Evolutionary conservation across 192 early-diverging fungal species (phyloP), one percentile per base, ranked within the genome.

Genomic region (Rhizophagus sp.): DNA sequence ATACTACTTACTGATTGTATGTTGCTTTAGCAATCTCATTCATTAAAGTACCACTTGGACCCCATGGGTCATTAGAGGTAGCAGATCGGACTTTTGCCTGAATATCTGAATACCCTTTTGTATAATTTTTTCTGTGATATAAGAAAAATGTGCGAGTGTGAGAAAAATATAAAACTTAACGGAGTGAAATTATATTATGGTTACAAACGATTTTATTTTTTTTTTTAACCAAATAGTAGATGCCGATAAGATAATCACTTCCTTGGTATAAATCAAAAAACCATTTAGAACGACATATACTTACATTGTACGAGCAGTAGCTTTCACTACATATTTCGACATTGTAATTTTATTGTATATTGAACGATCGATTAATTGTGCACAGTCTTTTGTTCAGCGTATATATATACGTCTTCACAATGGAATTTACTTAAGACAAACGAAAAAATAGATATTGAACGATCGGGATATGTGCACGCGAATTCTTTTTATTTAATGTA

Each of bases 71-170:
- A 81, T 94, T 95, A 2, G 92, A 94, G 5, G 94, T 95, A 15
- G 93, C 94, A 72, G 91, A 87, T 71, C 92, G 89, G 69, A 97
- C 97, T 89, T 96, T 98, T 86, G 92, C 92, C 84, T 98, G 95
- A 44, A 96, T 92, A 81, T 97, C 95, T 70, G 93, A 90, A 84
- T 96, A 98, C 10, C 97, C 96, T 82, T 93, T 94, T 79, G 93
- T 92, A 85, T 93, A 94, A 86, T 96, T 96, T 89, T 96, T 96
- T 76, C 93, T 95, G 15, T 57, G 13, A 57, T 57, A 81, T 19
- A 80, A 62, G 25, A 27, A 11, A 64, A 47, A 47, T 47, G 0
- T 64, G 24, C 10, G 9, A 65, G 24, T 65, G 25, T 65, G 6
- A 27, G 62, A 64, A 27, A 15, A n/a, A 25, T 17, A 25, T 12